Base-by-base conservation (phyloP, 2,329 filamentous ascomycete genomes). In the Penicillium sp. region DNA sequence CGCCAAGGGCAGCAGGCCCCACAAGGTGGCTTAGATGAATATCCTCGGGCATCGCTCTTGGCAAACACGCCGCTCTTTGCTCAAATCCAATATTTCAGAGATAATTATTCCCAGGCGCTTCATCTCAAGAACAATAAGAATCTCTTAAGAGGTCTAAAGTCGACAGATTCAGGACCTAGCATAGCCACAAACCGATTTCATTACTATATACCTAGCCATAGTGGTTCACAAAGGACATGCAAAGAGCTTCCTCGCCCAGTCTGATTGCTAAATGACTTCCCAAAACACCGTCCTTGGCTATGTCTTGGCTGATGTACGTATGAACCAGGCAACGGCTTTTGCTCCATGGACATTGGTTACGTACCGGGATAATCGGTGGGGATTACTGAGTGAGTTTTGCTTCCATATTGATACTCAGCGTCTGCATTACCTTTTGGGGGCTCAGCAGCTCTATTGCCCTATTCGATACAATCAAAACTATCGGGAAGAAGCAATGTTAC, bases 321-420 rank as follows among this genome's bases (percentile, higher is more conserved):
- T 57, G n/a, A 20, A 22, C 43, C 51, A 64, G 63, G 63, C 65
- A 67, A 45, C 64, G 59, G 43, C 62, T 66, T 67, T 67, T 55
- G 41, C 56, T 58, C 14, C 15, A n/a, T 45, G 28, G 14, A 51
- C 42, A 66, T 63, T 67, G 65, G 65, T 39, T 28, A 31, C 17
- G 20, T 20, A 20, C 20, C 20, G 20, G 20, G 20, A 20, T 41
- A 57, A 60, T 60, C 57, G 20, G 54, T 56, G 53, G 45, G 34
- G 47, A 8, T 17, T 3, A n/a, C 28, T 22, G 4, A 42, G 54
- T 37, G 12, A 48, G 59, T 38, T 47, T 61, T 43, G 39, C 25
- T 58, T 58, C 35, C 54, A 55, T 57, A 47, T 50, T 22, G 37
- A 53, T 25, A 47, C 20, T 42, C 38, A 56, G 39, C 49, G 34